Evolutionary conservation across 768 basidiomycete genomes (phyloP).

Genomic region (Suillus cothurnatus): DNA sequence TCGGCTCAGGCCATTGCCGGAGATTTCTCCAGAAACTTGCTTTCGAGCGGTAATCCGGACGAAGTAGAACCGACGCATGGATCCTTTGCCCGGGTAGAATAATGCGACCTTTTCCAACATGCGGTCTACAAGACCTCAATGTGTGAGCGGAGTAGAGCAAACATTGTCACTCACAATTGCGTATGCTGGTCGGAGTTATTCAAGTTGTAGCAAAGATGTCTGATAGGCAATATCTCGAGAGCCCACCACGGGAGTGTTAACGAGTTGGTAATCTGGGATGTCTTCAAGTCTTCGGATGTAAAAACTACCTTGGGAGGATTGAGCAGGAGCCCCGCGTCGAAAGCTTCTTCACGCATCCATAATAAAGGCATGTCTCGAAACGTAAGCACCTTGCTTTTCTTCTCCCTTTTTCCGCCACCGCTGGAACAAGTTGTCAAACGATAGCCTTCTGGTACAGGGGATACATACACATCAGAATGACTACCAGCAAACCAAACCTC

Average conservation of each 20-base stretch:
- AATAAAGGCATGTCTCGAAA: conserved; percentile 31
- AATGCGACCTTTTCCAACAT: conserved; percentile 25
- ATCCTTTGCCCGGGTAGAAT: conserved; percentile 33
- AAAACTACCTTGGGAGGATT: conserved; percentile 27
- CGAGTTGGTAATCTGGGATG: conserved; percentile 19
- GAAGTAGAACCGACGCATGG: conserved; percentile 35
- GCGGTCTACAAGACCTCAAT: conserved; percentile 26
- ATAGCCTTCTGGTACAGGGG: not conserved
- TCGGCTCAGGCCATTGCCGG: conserved; percentile 28
- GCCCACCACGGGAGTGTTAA: conserved; percentile 24
- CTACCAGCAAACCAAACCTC: conserved; percentile 47
- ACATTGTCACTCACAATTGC: conserved; percentile 13
- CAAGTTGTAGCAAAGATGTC: conserved; percentile 29
- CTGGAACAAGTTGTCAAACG: conserved; percentile 17
- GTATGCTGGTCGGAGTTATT: conserved; percentile 29
- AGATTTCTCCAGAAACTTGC: conserved; percentile 25
- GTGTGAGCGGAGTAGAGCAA: not conserved
- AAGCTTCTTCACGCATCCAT: conserved; percentile 36
- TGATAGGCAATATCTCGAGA: conserved; percentile 27
- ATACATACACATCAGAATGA: conserved; percentile 42
- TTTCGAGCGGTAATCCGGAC: conserved; percentile 29
- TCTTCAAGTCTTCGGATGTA: conserved; percentile 30
- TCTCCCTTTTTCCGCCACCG: conserved; percentile 32
- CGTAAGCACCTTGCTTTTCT: conserved; percentile 16
- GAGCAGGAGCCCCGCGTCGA: conserved; percentile 26